Conservation (phyloP, 2,329 filamentous ascomycete species). For the Lachnellula cervina region DNA sequence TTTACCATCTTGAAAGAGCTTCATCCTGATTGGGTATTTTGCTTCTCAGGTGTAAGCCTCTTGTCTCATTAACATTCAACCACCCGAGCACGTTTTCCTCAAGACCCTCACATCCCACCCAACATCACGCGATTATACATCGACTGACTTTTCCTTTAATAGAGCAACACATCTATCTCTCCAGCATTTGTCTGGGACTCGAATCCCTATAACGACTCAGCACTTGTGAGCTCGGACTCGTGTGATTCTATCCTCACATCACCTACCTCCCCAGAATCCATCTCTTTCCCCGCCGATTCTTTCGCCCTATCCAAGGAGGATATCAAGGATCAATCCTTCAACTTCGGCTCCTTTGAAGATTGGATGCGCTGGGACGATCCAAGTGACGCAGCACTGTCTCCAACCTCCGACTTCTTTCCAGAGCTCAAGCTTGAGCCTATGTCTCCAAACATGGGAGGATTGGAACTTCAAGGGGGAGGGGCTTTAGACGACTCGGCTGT, state of each 20-base stretch:
- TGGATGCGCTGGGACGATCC: constrained; percentile 32
- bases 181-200: constrained; percentile 20
- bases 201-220: constrained; percentile 15
- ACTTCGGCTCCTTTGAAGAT: constrained; percentile 29
- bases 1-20: no score
- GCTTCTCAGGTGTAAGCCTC: neutral
- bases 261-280: constrained; percentile 21
- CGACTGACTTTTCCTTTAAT: constrained; percentile 2
- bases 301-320: constrained; percentile 20
- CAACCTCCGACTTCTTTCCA: constrained; percentile 25
- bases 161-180: constrained; percentile 14
- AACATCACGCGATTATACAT: constrained; percentile 1
- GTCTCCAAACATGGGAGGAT: constrained; percentile 22
- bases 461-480: constrained; percentile 21
- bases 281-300: constrained; percentile 11
- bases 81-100: neutral
- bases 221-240: constrained; percentile 21
- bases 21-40: neutral
- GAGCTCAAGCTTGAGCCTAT: constrained; percentile 25
- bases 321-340: constrained; percentile 17
- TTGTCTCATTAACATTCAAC: constrained; percentile 1
- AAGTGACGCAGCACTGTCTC: constrained; percentile 24
- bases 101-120: neutral
- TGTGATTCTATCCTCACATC: constrained; percentile 26
- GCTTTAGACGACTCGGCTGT: constrained; percentile 19